A percentile compares a stretch with the other conserved stretches of the same genome.
Conservation (phyloP, 352 stramenopile species). For the Phytopythium kandeliae region DNA sequence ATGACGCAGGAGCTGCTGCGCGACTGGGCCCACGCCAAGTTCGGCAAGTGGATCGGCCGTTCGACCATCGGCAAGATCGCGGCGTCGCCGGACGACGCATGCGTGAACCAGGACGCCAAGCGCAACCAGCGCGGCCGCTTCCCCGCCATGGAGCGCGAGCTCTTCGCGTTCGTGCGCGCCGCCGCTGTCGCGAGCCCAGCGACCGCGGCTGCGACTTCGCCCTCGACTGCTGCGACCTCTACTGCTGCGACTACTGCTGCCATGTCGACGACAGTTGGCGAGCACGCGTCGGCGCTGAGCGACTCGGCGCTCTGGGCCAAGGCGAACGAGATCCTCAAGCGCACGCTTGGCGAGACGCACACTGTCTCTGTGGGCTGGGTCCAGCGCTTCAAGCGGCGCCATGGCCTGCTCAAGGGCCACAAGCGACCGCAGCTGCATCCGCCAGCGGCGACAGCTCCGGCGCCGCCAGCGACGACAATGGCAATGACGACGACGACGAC, state of each 20-base stretch:
- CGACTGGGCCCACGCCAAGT: constrained; percentile 21
- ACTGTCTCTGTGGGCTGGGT: constrained; percentile 29
- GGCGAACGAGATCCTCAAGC: constrained; percentile 28
- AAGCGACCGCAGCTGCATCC: constrained; percentile 1
- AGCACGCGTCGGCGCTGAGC: constrained; percentile 6
- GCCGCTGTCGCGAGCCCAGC: no score
- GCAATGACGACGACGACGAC: no score
- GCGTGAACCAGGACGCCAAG: constrained; percentile 23
- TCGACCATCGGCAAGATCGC: constrained; percentile 35
- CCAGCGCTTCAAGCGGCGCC: constrained; percentile 30
- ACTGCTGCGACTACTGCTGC: no score
- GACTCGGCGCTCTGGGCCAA: constrained; percentile 25
- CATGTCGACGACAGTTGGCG: neutral
- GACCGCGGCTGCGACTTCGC: no score
- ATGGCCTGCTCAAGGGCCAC: constrained; percentile 21
- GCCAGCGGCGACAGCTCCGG: no score
- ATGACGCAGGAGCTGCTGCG: constrained; percentile 35
- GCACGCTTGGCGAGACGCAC: constrained; percentile 8
- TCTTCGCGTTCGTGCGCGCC: constrained; percentile 15
- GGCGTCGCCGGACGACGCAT: constrained; percentile 17
- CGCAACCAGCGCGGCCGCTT: constrained; percentile 28
- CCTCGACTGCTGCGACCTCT: no score
- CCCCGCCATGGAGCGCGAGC: constrained; percentile 25
- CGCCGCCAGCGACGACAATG: no score
- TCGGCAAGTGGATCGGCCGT: constrained; percentile 30